Conservation (phyloP, 768 basidiomycete genomes). For the Dioszegia aurantiaca region DNA sequence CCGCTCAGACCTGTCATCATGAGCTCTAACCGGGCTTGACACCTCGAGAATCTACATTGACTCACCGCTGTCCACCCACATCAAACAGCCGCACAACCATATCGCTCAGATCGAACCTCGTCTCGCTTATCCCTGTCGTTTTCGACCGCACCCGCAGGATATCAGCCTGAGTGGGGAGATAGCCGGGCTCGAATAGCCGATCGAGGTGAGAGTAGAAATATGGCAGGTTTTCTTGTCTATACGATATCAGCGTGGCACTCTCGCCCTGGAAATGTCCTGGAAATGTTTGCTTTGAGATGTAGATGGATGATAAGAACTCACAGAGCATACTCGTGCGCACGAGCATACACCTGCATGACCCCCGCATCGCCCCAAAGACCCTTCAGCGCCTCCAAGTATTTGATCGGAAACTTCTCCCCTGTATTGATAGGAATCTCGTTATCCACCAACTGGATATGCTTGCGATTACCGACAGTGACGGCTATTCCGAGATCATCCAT, state of each 20-base stretch:
- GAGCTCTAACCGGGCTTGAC: background rate
- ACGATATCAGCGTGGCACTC: background rate
- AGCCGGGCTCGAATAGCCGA: constrained; percentile 70
- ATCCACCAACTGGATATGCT: constrained; percentile 64
- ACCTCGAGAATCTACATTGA: too few relatives aligned
- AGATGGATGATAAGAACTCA: constrained; percentile 65
- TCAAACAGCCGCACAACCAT: constrained; percentile 69
- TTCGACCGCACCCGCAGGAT: constrained; percentile 77
- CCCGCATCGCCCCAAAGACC: constrained; percentile 73
- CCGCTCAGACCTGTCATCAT: constrained; percentile 62
- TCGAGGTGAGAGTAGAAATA: constrained; percentile 73
- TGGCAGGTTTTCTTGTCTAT: constrained; percentile 14
- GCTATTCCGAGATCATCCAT: constrained; percentile 85
- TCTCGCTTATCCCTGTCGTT: constrained; percentile 65
- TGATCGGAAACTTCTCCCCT: constrained; percentile 71
- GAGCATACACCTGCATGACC: constrained; percentile 69
- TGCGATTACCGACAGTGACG: constrained; percentile 62
- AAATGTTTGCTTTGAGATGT: constrained; percentile 54
- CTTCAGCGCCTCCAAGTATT: constrained; percentile 66
- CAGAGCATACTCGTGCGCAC: constrained; percentile 85
- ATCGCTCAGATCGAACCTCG: constrained; percentile 61
- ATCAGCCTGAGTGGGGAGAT: constrained; percentile 73
- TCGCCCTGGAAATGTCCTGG: constrained; percentile 20
- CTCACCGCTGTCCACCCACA: constrained; percentile 67
- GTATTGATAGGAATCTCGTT: constrained; percentile 70